Evolutionary conservation across 768 basidiomycete genomes (phyloP), one percentile per base, ranked within the genome.

Genomic region (Ramaria sp.): DNA sequence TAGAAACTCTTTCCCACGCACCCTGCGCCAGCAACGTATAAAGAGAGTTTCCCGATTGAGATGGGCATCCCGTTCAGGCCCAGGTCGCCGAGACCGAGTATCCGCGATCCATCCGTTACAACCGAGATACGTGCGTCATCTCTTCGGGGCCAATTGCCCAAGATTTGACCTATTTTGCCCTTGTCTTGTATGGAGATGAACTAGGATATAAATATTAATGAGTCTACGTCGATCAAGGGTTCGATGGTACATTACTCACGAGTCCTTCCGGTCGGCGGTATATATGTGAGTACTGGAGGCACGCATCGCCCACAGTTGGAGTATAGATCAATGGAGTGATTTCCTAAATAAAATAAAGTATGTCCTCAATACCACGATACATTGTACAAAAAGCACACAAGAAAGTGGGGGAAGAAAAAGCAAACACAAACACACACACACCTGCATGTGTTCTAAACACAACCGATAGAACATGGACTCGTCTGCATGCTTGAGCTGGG

Each of bases 21-120:
- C 87, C 92, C 92, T 55, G 89, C 93, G 30, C 88, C 91, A 18
- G 89, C 88, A 55, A 92, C 75, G 64, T 94, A 95, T 16, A 96
- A 76, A 16, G 87, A 88, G 6, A 97, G 74, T 68, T 96, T 95
- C n/a, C 93, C 93, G 49, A 93, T 84, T 7, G 87, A 81, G 61
- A 95, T 91, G 0, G 84, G 83, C 86, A 88, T 88, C 12, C 86
- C 86, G 63, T 88, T 88, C 28, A 86, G 76, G 34, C 87, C 86
- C 41, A 88, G 78, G 62, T 88, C 87, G 15, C 88, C 93, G 18
- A 96, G 70, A 55, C 93, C 93, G 34, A 96, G 78, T 61, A 95
- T 93, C 45, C 93, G 83, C 16, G 87, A 89, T 34, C 92, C 93
- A 67, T 95, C 93, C 0, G 93, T 96, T 25, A 96, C 91, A 38